Percentiles rank a stretch among this genome's conserved stretches.
Evolutionary conservation across 495 filamentous ascomycete genomes (phyloP).

Genomic region (Aspergillus asperescens): DNA sequence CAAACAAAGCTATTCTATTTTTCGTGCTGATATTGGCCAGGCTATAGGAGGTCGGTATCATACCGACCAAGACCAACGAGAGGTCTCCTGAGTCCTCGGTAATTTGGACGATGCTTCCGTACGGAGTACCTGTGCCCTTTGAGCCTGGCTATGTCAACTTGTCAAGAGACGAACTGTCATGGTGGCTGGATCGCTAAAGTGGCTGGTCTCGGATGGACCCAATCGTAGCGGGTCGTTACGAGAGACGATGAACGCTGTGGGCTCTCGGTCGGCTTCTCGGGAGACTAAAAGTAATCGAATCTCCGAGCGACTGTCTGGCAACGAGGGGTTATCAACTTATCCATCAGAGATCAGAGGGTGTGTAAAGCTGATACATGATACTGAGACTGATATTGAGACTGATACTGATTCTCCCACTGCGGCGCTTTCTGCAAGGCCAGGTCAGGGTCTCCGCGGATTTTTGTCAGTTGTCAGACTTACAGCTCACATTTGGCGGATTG

Average conservation of each 20-base stretch:
- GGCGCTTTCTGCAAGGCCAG: not conserved
- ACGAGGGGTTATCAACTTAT: no score
- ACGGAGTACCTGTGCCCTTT: not conserved
- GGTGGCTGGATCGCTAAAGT: not conserved
- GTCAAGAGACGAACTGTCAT: slow-evolving; percentile 5
- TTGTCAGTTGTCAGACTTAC: no score
- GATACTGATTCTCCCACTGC: not conserved
- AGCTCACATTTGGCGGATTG: not conserved
- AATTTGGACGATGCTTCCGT: not conserved
- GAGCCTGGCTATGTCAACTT: no score
- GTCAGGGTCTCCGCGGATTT: slow-evolving; percentile 8
- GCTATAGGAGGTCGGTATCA: not conserved
- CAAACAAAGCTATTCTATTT: not conserved
- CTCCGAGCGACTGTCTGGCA: no score
- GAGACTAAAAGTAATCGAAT: not conserved
- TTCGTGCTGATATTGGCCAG: not conserved
- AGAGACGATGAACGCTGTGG: not conserved
- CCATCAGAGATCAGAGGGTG: no score
- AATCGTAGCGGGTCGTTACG: not conserved
- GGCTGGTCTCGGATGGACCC: not conserved
- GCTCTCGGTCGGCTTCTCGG: not conserved
- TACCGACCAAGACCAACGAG: not conserved
- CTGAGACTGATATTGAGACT: not conserved
- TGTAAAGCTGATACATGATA: no score
- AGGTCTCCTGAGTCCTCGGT: not conserved